These are phyloP conservation scores for Xerocomus minutiporus DNA, from an alignment of 1,284 basidiomycete genomes.

Conservation along the genomic window DNA sequence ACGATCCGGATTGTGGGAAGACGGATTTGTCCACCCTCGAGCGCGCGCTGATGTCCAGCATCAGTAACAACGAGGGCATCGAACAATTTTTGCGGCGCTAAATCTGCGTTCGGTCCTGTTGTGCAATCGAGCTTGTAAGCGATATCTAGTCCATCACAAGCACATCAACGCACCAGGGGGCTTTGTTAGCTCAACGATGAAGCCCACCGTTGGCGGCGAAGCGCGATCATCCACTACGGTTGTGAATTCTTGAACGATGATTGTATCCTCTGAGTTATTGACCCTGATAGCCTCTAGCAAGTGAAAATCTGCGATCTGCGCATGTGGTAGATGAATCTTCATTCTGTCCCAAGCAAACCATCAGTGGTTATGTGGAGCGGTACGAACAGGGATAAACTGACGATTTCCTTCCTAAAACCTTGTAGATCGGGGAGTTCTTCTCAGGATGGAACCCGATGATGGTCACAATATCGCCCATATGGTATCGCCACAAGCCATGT, in stretches of 20 bases:
- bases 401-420: no score
- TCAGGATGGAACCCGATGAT: no score
- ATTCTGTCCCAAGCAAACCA: background rate
- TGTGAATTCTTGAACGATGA: slow-evolving; percentile 16
- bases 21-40: slow-evolving; percentile 1
- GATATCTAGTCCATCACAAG: no score
- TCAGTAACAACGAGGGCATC: slow-evolving; percentile 7
- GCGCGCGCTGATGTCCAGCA: background rate
- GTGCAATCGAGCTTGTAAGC: background rate
- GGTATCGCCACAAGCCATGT: no score
- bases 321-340: background rate
- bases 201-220: slow-evolving; percentile 9
- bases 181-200: slow-evolving; percentile 16
- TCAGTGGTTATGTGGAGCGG: background rate
- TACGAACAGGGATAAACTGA: no score
- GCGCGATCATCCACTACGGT: slow-evolving; percentile 11
- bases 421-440: no score
- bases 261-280: slow-evolving; percentile 1
- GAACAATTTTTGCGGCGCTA: background rate
- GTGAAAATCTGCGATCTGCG: slow-evolving; percentile 8
- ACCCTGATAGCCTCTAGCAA: slow-evolving; percentile 7
- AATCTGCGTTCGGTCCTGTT: slow-evolving; percentile 6
- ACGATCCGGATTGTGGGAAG: slow-evolving; percentile 8
- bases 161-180: slow-evolving; percentile 5
- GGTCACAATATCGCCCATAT: no score